phyloP scores from a whole-genome alignment of 805 yeast species.

The Myxozyma monticola region DNA sequence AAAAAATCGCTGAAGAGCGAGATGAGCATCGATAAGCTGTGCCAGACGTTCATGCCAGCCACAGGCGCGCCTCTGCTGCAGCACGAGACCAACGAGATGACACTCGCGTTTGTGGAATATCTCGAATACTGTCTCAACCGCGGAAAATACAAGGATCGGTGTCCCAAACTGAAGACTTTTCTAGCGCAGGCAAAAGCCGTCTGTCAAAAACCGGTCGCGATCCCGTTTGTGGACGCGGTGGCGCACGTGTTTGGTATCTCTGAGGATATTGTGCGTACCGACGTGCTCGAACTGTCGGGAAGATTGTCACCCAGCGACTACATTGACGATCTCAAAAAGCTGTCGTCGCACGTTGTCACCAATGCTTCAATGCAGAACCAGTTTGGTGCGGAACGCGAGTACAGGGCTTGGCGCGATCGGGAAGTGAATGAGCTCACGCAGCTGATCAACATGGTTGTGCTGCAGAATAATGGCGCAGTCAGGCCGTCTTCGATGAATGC shows the following conservation, averaged over 20 bases:
- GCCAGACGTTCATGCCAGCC: too few species aligned
- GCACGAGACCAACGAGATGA: slow-evolving; percentile 1
- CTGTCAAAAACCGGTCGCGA: slow-evolving; percentile 1
- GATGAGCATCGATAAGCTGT: slow-evolving; percentile 12
- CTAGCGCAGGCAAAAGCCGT: background rate
- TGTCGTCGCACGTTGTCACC: slow-evolving; percentile 6
- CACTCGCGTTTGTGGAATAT: slow-evolving; percentile 14
- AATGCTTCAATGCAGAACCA: slow-evolving; percentile 30
- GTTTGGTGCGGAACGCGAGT: slow-evolving; percentile 42
- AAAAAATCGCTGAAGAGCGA: slow-evolving; percentile 5
- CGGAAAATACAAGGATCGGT: background rate
- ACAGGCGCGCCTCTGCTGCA: too few species aligned
- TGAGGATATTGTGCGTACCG: slow-evolving; percentile 8
- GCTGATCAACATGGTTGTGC: slow-evolving; percentile 37
- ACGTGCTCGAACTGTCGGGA: slow-evolving; percentile 2
- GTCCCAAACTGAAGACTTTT: slow-evolving; percentile 5
- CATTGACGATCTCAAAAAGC: slow-evolving; percentile 18
- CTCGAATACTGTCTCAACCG: slow-evolving; percentile 10
- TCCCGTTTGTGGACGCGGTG: slow-evolving; percentile 9
- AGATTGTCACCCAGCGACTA: slow-evolving; percentile 14
- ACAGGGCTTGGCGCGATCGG: slow-evolving; percentile 46
- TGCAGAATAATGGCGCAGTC: background rate
- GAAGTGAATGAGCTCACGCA: slow-evolving; percentile 41
- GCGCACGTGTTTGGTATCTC: slow-evolving; percentile 10
- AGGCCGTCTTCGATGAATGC: background rate